A percentile compares a stretch with the other conserved stretches of the same genome.
These are phyloP conservation scores for Floccularia luteovirens DNA, from an alignment of 768 basidiomycete species.

Conservation along the genomic window DNA sequence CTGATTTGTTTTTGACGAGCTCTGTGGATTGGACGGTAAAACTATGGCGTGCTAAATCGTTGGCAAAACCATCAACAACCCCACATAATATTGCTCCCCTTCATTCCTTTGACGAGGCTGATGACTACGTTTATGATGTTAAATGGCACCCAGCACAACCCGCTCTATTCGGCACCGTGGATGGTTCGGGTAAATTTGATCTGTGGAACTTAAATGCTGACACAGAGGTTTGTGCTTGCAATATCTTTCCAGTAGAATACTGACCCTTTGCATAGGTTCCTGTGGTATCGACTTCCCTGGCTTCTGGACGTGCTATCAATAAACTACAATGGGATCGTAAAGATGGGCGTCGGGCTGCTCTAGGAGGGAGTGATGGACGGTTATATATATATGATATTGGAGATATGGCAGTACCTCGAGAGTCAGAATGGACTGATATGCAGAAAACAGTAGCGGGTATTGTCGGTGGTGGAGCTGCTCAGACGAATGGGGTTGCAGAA, in stretches of 20 bases:
- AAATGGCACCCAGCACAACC: conserved; percentile 98
- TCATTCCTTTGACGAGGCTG: conserved; percentile 95
- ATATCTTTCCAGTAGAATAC: neutral
- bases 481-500: conserved; percentile 34
- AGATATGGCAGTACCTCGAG: conserved; percentile 81
- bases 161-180: conserved; percentile 87
- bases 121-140: conserved; percentile 98
- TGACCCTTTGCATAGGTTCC: conserved; percentile 57
- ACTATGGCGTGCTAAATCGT: conserved; percentile 81
- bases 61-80: conserved; percentile 64
- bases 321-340: conserved; percentile 94
- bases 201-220: conserved; percentile 98
- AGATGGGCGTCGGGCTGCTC: conserved; percentile 82
- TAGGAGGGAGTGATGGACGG: conserved; percentile 89
- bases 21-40: conserved; percentile 99
- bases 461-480: conserved; percentile 48
- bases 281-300: conserved; percentile 77
- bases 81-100: conserved; percentile 61
- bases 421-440: conserved; percentile 91
- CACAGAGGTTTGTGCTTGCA: conserved; percentile 64
- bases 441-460: conserved; percentile 80
- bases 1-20: conserved; percentile 87
- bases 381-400: conserved; percentile 95
- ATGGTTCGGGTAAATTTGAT: conserved; percentile 94
- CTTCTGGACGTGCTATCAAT: conserved; percentile 81